Evolutionary conservation across 305 asterid species (phyloP).

Genomic region (Fraxinus sp.): DNA sequence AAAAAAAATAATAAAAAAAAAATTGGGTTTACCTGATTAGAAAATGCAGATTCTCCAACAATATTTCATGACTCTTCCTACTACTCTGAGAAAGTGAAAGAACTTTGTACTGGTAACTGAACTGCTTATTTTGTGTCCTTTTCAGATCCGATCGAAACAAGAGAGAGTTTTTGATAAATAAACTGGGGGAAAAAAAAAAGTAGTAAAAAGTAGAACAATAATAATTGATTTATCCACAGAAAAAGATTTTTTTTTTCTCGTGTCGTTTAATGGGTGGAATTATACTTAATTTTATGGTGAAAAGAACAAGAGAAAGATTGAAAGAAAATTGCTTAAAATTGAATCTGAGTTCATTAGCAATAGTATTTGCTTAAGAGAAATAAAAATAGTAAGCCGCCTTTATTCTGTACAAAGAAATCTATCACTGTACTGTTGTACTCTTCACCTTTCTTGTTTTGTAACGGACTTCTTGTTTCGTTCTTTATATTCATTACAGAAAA

Average conservation of each 20-base stretch:
- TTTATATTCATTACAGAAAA: background rate
- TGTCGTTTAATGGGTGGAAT: constrained; percentile 20
- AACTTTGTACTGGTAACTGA: constrained; percentile 31
- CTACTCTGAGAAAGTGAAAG: constrained; percentile 32
- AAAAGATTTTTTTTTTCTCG: background rate
- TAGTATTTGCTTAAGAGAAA: background rate
- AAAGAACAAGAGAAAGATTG: background rate
- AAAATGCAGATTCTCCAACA: constrained; percentile 42
- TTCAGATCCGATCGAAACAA: constrained; percentile 71
- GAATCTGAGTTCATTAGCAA: background rate
- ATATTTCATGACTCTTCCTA: constrained; percentile 50
- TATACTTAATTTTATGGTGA: constrained; percentile 16
- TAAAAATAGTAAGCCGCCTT: background rate
- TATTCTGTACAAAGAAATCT: background rate
- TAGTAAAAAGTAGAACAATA: constrained; percentile 12
- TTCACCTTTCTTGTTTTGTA: background rate
- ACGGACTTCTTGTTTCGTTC: background rate
- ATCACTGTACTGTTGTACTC: background rate
- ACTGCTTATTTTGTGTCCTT: constrained; percentile 34
- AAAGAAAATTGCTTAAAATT: background rate
- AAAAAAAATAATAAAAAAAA: background rate
- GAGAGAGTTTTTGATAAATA: constrained; percentile 30
- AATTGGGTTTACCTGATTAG: constrained; percentile 45
- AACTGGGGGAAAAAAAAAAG: constrained; percentile 21
- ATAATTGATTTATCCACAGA: background rate